Conservation (phyloP, 1,139 yeast species). For the Candida sojae region DNA sequence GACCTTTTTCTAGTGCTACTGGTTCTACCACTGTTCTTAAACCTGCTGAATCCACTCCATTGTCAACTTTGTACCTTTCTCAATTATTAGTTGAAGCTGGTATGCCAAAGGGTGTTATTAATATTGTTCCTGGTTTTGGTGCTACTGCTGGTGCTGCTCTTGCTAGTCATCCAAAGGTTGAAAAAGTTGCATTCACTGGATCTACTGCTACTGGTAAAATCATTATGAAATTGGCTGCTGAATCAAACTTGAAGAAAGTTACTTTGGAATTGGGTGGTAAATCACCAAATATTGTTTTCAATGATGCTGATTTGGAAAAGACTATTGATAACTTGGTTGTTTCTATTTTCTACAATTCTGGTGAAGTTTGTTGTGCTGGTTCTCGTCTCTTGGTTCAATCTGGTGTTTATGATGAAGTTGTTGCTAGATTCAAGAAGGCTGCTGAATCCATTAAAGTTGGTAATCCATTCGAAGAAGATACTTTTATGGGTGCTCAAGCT, state of each 20-base stretch:
- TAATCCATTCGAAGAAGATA: constrained; percentile 70
- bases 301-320: constrained; percentile 66
- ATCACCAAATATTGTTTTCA: constrained; percentile 77
- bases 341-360: constrained; percentile 70
- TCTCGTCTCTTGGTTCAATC: constrained; percentile 81
- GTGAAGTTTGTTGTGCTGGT: constrained; percentile 90
- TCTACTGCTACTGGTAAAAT: constrained; percentile 80
- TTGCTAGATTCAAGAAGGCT: constrained; percentile 59
- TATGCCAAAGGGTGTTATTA: constrained; percentile 78
- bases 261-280: constrained; percentile 88
- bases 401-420: constrained; percentile 66
- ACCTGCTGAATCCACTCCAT: constrained; percentile 83
- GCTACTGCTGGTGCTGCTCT: constrained; percentile 76
- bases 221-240: constrained; percentile 73
- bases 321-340: constrained; percentile 63
- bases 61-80: constrained; percentile 69
- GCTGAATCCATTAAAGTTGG: constrained; percentile 65
- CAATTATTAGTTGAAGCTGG: constrained; percentile 67
- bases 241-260: constrained; percentile 70
- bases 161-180: constrained; percentile 64
- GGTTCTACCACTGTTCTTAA: constrained; percentile 82
- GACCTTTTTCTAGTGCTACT: constrained; percentile 41
- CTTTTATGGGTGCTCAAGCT: constrained; percentile 87
- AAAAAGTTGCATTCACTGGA: constrained; percentile 85
- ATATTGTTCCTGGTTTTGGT: constrained; percentile 78